Base-by-base conservation (phyloP, 192 early-diverging fungal genomes). In the Entomortierella beljakovae region DNA sequence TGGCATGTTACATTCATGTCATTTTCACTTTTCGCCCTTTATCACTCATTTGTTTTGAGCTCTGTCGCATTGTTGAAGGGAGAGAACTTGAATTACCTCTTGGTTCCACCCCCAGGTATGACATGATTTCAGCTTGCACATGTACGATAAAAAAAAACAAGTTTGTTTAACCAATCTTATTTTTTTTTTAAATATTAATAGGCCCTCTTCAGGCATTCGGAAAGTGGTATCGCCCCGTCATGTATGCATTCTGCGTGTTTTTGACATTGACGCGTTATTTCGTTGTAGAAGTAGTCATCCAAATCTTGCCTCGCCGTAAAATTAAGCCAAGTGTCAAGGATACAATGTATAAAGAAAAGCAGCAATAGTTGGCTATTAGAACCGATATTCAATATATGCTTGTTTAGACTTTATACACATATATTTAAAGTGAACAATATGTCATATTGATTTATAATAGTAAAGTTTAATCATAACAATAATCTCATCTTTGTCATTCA, bases 31-130 rank as follows among this genome's bases (percentile, higher is more conserved):
- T 86, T 82, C 66, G 80, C 82, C 6, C 64, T 88, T n/a, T 88
- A 84, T 53, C 87, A 88, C 54, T 87, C 86, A 8, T 61, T 81
- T 13, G 29, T 88, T 16, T 35, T 88, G 23, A 71, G 73, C 51
- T 11, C 82, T 20, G 74, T 80, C 43, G 84, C 87, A 3, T 43
- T 88, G n/a, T 61, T 77, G 46, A 72, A 71, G 20, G 76, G 82
- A 28, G 57, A 76, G 40, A 88, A 88, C 53, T 37, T 88, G 18
- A 87, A 88, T 53, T 88, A 88, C 52, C 71, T 87, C 25, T 62
- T 88, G 52, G 71, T 83, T 54, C 85, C 85, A 26, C 85, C 85
- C 28, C 85, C 85, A 43, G 71, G 83, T 85, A 85, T 32, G n/a
- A 49, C 10, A 20, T 23, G 6, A 22, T 26, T 34, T 18, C 33